Evolutionary conservation across 2,329 filamentous ascomycete genomes (phyloP).

Genomic region (Harringtonia aguacate): DNA sequence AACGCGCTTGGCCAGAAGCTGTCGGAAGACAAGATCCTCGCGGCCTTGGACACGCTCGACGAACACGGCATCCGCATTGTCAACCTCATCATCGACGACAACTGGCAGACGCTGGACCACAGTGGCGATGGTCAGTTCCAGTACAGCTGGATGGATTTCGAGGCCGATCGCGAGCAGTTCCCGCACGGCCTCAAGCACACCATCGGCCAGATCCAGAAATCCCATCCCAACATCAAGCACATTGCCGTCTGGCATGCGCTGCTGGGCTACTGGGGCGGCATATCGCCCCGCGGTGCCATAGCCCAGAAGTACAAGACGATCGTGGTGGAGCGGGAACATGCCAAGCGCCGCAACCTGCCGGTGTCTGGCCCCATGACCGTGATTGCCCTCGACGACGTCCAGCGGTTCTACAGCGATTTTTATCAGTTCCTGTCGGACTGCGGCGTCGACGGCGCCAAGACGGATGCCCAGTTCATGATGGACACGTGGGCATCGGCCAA

Average conservation of each 20-base stretch:
- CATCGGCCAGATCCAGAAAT: constrained; percentile 55
- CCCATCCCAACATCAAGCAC: constrained; percentile 64
- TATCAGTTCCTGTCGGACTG: constrained; percentile 66
- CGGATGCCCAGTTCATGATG: constrained; percentile 83
- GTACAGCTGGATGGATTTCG: constrained; percentile 69
- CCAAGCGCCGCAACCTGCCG: constrained; percentile 33
- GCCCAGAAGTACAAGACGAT: constrained; percentile 70
- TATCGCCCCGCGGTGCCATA: constrained; percentile 64
- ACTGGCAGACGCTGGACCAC: constrained; percentile 71
- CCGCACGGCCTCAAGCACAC: constrained; percentile 67
- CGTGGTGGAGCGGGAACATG: constrained; percentile 39
- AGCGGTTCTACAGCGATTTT: constrained; percentile 79
- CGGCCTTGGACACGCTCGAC: constrained; percentile 62
- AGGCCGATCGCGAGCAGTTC: constrained; percentile 71
- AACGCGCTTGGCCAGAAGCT: constrained; percentile 80
- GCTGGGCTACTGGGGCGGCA: constrained; percentile 80
- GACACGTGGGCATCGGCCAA: constrained; percentile 62
- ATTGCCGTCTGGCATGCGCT: constrained; percentile 94
- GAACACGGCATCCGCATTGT: constrained; percentile 65
- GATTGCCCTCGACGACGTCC: constrained; percentile 63
- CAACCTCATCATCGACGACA: constrained; percentile 91
- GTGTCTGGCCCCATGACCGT: constrained; percentile 58
- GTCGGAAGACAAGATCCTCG: constrained; percentile 67
- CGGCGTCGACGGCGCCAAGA: constrained; percentile 82
- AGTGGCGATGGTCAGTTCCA: constrained; percentile 40